phyloP scores from a whole-genome alignment of 441 rosid species.

The Metrosideros polymorpha region DNA sequence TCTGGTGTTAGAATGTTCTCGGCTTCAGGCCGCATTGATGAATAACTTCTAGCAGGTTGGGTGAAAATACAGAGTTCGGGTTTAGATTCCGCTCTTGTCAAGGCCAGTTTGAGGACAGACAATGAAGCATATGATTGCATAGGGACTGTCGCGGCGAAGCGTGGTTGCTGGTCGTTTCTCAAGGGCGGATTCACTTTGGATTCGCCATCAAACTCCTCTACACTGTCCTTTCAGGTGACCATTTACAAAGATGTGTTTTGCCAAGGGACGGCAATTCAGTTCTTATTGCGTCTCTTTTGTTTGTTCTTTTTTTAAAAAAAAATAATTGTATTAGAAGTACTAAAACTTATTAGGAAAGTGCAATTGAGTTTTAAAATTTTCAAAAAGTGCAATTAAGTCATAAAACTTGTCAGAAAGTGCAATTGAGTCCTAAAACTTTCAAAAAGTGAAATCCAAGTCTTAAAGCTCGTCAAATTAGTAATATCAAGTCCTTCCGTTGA shows the following conservation, averaged over 20 bases:
- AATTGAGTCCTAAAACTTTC: too few relatives aligned
- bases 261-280: not conserved
- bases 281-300: not conserved
- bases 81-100: constrained; percentile 32
- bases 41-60: constrained; percentile 37
- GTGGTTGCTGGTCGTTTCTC: constrained; percentile 87
- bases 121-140: constrained; percentile 25
- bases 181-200: constrained; percentile 72
- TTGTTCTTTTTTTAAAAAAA: not conserved
- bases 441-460: too few relatives aligned
- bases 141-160: constrained; percentile 54
- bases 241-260: not conserved
- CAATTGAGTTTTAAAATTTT: too few relatives aligned
- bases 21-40: not conserved
- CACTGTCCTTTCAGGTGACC: constrained; percentile 39
- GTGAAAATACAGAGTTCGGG: constrained; percentile 39
- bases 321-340: too few relatives aligned
- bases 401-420: too few relatives aligned
- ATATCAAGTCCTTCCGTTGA: too few relatives aligned
- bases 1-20: not conserved
- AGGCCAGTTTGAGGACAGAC: constrained; percentile 54
- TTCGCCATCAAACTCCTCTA: constrained; percentile 34
- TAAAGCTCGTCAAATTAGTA: too few relatives aligned
- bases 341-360: too few relatives aligned
- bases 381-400: too few relatives aligned